Percentiles rank a stretch among this genome's conserved stretches.
Conservation (phyloP, 1,139 yeast species). For the Suhomyces terraborum region DNA sequence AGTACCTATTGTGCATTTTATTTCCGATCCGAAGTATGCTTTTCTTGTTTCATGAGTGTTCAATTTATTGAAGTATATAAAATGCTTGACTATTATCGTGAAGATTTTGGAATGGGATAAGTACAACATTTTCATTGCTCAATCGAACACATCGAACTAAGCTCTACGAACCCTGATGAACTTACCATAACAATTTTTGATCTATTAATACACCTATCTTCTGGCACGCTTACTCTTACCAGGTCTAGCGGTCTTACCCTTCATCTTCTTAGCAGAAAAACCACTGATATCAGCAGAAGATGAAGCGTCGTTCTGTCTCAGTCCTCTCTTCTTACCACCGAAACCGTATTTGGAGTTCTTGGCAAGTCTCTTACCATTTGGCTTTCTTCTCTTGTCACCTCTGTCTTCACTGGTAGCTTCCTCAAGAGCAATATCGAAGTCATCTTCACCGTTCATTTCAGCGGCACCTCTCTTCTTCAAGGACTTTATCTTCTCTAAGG, state of each 20-base stretch:
- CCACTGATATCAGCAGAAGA: constrained; percentile 73
- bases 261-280: constrained; percentile 55
- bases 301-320: constrained; percentile 71
- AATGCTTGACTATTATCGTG: no score
- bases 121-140: no score
- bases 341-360: constrained; percentile 64
- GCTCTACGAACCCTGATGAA: background rate
- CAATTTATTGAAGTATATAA: no score
- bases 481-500: constrained; percentile 85
- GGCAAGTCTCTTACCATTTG: constrained; percentile 63
- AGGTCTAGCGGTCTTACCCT: constrained; percentile 56
- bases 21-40: no score
- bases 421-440: constrained; percentile 77
- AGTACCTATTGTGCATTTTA: no score
- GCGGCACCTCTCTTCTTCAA: constrained; percentile 83
- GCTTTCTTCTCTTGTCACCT: constrained; percentile 48
- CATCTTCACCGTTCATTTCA: constrained; percentile 66
- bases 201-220: constrained; percentile 15
- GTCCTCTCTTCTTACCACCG: constrained; percentile 79
- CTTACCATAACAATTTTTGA: constrained; percentile 1
- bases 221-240: constrained; percentile 67
- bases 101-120: no score
- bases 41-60: no score
- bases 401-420: constrained; percentile 65
- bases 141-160: no score